These are phyloP conservation scores for Vitellaria paradoxa DNA, from an alignment of 179 eudicot species.

Conservation along the genomic window DNA sequence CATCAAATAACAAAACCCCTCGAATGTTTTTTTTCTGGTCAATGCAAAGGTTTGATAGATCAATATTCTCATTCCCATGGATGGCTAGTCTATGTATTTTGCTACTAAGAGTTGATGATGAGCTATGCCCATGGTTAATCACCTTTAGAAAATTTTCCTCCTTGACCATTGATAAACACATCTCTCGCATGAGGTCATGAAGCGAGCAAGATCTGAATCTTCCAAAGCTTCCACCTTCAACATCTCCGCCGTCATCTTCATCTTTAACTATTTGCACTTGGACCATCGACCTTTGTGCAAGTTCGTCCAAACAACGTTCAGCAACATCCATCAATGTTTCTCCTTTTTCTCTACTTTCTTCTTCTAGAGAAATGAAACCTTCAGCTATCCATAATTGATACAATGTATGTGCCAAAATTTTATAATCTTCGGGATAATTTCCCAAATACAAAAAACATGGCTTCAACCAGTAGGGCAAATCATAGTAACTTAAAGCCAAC, in stretches of 20 bases:
- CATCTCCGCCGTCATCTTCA: neutral
- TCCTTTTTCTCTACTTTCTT: neutral
- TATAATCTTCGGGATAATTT: slow-evolving; percentile 13
- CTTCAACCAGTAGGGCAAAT: slow-evolving; percentile 19
- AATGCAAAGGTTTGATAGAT: too few relatives aligned
- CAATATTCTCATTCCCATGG: too few relatives aligned
- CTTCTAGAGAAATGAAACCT: neutral
- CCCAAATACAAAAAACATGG: slow-evolving; percentile 21
- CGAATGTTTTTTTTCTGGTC: too few relatives aligned
- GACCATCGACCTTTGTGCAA: slow-evolving; percentile 16
- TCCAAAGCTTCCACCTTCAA: neutral
- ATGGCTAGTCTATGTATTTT: too few relatives aligned
- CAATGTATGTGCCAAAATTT: neutral
- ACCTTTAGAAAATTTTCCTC: too few relatives aligned
- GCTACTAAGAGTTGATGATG: too few relatives aligned
- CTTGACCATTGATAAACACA: too few relatives aligned
- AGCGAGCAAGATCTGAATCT: slow-evolving; percentile 10
- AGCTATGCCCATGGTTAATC: too few relatives aligned
- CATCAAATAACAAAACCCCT: too few relatives aligned
- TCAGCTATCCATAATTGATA: neutral
- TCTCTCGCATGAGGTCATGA: slow-evolving; percentile 18
- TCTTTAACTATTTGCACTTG: neutral
- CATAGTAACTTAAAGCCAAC: slow-evolving; percentile 16
- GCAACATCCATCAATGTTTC: slow-evolving; percentile 16
- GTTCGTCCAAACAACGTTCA: slow-evolving; percentile 1